These are phyloP conservation scores for Endocarpon pusillum DNA, from an alignment of 495 filamentous ascomycete genomes.

Conservation along the genomic window DNA sequence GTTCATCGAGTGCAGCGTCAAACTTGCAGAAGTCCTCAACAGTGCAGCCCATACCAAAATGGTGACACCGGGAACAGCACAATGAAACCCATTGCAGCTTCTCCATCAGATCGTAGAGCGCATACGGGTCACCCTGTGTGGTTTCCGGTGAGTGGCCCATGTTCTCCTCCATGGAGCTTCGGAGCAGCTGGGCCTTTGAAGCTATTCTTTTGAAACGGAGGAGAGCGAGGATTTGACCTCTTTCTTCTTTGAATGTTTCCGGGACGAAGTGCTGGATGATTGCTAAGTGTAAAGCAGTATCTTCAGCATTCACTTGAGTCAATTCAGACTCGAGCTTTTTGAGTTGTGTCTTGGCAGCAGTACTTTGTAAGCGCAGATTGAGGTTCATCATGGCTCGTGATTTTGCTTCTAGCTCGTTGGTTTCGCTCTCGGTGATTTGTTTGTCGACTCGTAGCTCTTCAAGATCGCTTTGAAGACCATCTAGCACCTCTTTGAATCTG, in stretches of 20 bases:
- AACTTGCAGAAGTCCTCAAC: constrained; percentile 59
- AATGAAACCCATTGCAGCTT: constrained; percentile 70
- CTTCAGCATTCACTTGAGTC: constrained; percentile 70
- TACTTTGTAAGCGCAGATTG: constrained; percentile 80
- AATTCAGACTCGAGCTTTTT: constrained; percentile 89
- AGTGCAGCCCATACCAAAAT: constrained; percentile 55
- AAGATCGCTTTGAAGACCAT: constrained; percentile 68
- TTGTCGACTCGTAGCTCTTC: constrained; percentile 84
- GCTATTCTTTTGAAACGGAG: constrained; percentile 74
- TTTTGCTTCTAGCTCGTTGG: constrained; percentile 65
- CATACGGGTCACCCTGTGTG: constrained; percentile 55
- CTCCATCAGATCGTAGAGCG: constrained; percentile 62
- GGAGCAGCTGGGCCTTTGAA: constrained; percentile 73
- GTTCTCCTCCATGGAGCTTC: constrained; percentile 59
- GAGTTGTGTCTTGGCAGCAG: constrained; percentile 75
- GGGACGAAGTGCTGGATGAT: constrained; percentile 84
- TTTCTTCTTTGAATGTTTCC: constrained; percentile 61
- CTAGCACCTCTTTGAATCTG: constrained; percentile 76
- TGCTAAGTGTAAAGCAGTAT: constrained; percentile 71
- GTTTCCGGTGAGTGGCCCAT: constrained; percentile 33
- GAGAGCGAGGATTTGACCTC: constrained; percentile 68
- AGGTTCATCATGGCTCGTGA: constrained; percentile 91
- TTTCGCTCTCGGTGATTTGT: constrained; percentile 80
- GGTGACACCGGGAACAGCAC: constrained; percentile 72
- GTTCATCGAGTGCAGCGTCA: constrained; percentile 64